Conservation (phyloP, 345 rosid species). For the Kernera saxatilis region DNA sequence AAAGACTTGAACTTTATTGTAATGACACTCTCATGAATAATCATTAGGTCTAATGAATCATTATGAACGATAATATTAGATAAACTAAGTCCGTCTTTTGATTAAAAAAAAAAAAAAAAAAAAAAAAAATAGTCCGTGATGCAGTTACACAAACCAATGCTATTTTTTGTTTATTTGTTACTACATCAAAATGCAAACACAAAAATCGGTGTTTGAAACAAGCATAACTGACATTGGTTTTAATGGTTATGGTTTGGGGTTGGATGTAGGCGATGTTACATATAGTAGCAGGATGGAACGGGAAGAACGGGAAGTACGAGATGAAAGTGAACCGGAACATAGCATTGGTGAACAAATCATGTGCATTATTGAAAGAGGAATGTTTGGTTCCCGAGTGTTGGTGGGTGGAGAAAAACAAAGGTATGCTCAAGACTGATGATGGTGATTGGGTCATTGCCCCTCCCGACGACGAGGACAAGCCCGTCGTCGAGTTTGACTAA, state of each 20-base stretch:
- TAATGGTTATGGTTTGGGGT: not conserved
- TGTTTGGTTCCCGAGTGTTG: slow-evolving; percentile 69
- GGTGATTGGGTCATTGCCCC: slow-evolving; percentile 62
- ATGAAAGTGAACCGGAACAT: slow-evolving; percentile 65
- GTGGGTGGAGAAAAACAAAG: slow-evolving; percentile 93
- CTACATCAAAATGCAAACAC: not conserved
- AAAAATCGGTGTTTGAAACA: not conserved
- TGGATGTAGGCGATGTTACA: slow-evolving; percentile 71
- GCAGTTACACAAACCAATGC: no score
- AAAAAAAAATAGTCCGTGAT: no score
- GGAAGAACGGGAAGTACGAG: slow-evolving; percentile 43
- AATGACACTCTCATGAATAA: no score
- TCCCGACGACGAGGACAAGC: slow-evolving; percentile 56
- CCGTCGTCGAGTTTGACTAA: slow-evolving; percentile 28
- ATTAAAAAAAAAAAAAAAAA: no score
- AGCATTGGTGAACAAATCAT: slow-evolving; percentile 77
- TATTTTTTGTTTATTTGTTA: no score
- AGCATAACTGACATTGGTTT: not conserved
- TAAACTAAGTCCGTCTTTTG: no score
- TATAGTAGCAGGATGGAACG: slow-evolving; percentile 74
- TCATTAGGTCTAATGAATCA: no score
- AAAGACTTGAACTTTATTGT: no score
- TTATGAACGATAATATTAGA: no score
- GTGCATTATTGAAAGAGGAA: slow-evolving; percentile 56
- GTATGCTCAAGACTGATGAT: slow-evolving; percentile 45